These are phyloP conservation scores for Schizosaccharomyces lindneri DNA, from an alignment of 805 yeast genomes.

Conservation along the genomic window DNA sequence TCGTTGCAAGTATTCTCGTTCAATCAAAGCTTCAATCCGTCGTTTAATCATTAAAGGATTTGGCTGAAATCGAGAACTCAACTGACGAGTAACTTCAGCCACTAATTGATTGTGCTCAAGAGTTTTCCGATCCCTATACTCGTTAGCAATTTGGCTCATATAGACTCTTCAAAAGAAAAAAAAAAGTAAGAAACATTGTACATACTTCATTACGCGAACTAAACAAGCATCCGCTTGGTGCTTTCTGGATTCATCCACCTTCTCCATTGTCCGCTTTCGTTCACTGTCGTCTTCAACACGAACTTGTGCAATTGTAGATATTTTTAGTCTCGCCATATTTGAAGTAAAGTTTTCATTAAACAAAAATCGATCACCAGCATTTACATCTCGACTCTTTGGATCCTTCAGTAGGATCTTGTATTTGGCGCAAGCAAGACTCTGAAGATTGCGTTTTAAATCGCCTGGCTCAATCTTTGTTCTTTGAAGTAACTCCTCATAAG, in stretches of 20 bases:
- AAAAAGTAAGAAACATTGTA: not conserved
- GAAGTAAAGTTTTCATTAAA: conserved; percentile 48
- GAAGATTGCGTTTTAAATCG: conserved; percentile 55
- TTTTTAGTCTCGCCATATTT: conserved; percentile 44
- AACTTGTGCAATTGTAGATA: conserved; percentile 11
- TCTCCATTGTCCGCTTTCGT: conserved; percentile 23
- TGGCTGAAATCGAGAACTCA: conserved; percentile 43
- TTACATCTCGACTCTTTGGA: conserved; percentile 54
- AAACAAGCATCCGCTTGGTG: conserved; percentile 62
- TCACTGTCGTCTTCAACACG: conserved; percentile 28
- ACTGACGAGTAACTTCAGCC: conserved; percentile 35
- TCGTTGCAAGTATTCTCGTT: conserved; percentile 58
- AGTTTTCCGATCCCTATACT: conserved; percentile 19
- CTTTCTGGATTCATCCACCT: conserved; percentile 36
- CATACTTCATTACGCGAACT: conserved; percentile 55
- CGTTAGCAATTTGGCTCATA: not conserved
- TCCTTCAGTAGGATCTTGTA: conserved; percentile 47
- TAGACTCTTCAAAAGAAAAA: not conserved
- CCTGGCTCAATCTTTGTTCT: conserved; percentile 45
- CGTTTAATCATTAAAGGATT: conserved; percentile 40
- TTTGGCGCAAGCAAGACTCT: conserved; percentile 60
- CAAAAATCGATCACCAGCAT: conserved; percentile 33
- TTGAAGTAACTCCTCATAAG: conserved; percentile 35
- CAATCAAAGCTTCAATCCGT: conserved; percentile 49
- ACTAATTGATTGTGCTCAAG: conserved; percentile 39